A percentile compares a stretch with the other conserved stretches of the same genome.
Evolutionary conservation across 192 early-diverging fungal genomes (phyloP).

Genomic region (Bifiguratus adelaidae): DNA sequence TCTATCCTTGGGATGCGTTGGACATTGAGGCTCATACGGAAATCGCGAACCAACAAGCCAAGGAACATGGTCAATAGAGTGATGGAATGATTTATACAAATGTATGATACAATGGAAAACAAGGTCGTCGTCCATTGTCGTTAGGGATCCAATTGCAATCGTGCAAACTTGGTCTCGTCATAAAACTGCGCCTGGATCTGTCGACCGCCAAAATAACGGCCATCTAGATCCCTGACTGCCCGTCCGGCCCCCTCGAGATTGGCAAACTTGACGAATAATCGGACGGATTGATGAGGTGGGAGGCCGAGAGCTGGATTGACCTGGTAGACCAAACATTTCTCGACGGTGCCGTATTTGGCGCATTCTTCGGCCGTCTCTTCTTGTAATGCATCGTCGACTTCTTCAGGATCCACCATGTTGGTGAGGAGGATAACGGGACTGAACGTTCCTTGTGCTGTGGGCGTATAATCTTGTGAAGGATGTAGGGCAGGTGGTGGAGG

Average conservation of each 20-base stretch:
- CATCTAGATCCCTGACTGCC: slow-evolving; percentile 47
- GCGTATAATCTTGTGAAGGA: no score
- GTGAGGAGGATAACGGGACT: slow-evolving; percentile 59
- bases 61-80: no score
- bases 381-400: slow-evolving; percentile 65
- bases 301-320: slow-evolving; percentile 22
- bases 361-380: slow-evolving; percentile 73
- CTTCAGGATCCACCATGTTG: slow-evolving; percentile 70
- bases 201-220: slow-evolving; percentile 70
- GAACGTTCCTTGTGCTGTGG: no score
- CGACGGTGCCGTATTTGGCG: slow-evolving; percentile 64
- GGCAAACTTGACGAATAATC: slow-evolving; percentile 71
- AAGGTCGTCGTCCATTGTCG: no score
- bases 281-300: slow-evolving; percentile 57
- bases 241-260: slow-evolving; percentile 30
- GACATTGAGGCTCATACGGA: slow-evolving; percentile 64
- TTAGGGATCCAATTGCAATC: slow-evolving; percentile 42
- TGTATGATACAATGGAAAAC: no score
- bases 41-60: no score
- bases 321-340: slow-evolving; percentile 55
- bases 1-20: slow-evolving; percentile 64
- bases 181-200: slow-evolving; percentile 49
- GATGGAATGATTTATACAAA: no score
- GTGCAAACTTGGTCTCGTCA: slow-evolving; percentile 44
- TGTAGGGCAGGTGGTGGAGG: no score